phyloP scores from a whole-genome alignment of 2,329 filamentous ascomycete genomes.

The Emmonsia crescens region DNA sequence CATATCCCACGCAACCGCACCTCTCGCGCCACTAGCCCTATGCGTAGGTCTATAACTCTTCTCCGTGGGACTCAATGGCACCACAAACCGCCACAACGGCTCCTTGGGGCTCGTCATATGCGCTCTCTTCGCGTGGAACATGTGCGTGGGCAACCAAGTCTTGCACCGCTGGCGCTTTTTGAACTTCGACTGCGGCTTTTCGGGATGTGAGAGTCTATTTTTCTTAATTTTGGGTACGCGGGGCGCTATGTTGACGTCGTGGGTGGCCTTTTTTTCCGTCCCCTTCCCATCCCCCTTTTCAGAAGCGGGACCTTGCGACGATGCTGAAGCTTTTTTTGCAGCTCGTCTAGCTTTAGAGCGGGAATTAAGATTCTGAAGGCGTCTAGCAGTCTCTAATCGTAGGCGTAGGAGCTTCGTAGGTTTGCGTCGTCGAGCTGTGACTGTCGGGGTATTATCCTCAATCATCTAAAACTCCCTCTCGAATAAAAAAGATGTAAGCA shows the following conservation, averaged over 20 bases:
- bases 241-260: conserved; percentile 26
- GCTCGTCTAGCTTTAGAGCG: conserved; percentile 32
- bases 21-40: conserved; percentile 61
- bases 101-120: conserved; percentile 71
- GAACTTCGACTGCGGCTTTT: conserved; percentile 57
- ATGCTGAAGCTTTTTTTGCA: conserved; percentile 33
- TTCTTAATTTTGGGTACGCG: conserved; percentile 56
- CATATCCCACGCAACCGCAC: conserved; percentile 81
- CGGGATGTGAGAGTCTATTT: conserved; percentile 56
- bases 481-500: background rate
- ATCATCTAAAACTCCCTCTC: conserved; percentile 49
- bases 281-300: conserved; percentile 9
- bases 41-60: conserved; percentile 87
- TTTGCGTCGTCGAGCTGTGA: conserved; percentile 46
- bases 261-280: conserved; percentile 12
- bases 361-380: conserved; percentile 50
- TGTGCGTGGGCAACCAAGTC: conserved; percentile 87
- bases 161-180: conserved; percentile 78
- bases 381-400: conserved; percentile 65
- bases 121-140: conserved; percentile 87
- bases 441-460: conserved; percentile 81
- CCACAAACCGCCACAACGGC: conserved; percentile 79
- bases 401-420: conserved; percentile 36
- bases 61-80: conserved; percentile 74
- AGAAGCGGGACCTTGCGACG: conserved; percentile 13